phyloP scores from a whole-genome alignment of 129 eudicot genomes.

The Arctium minus region DNA sequence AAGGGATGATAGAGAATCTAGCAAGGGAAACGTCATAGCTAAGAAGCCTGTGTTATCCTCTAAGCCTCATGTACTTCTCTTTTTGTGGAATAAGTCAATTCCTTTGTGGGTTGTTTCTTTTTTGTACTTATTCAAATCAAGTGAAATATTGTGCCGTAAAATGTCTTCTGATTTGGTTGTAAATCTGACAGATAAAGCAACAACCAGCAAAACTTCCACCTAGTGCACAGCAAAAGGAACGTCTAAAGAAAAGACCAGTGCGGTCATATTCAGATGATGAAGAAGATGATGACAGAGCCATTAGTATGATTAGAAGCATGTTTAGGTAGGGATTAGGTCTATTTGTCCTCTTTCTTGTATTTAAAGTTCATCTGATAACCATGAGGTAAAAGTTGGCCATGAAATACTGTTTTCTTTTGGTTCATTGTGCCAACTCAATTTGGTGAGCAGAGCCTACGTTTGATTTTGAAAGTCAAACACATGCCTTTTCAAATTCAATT shows the following conservation, averaged over 20 bases:
- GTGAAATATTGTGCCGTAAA: background rate
- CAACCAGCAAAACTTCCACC: slow-evolving; percentile 32
- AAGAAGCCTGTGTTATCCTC: slow-evolving; percentile 45
- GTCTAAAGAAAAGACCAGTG: slow-evolving; percentile 51
- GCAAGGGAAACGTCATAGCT: slow-evolving; percentile 24
- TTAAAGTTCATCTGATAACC: background rate
- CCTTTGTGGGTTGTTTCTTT: background rate
- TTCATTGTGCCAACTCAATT: no score
- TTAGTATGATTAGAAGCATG: slow-evolving; percentile 63
- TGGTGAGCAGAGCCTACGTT: no score
- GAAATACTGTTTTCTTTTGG: background rate
- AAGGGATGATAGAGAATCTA: slow-evolving; percentile 33
- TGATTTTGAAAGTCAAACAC: no score
- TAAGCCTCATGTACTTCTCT: slow-evolving; percentile 56
- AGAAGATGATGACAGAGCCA: slow-evolving; percentile 35
- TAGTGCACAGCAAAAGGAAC: slow-evolving; percentile 34
- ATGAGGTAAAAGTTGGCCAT: background rate
- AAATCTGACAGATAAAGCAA: slow-evolving; percentile 47
- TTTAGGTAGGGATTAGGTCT: slow-evolving; percentile 41
- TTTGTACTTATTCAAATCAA: background rate
- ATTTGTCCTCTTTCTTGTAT: background rate
- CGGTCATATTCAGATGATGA: slow-evolving; percentile 28
- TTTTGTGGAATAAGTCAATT: background rate
- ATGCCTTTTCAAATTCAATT: no score
- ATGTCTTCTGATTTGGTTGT: slow-evolving; percentile 5